phyloP scores from a whole-genome alignment of 257 asterid species.

The Salvia rosmarinus region DNA sequence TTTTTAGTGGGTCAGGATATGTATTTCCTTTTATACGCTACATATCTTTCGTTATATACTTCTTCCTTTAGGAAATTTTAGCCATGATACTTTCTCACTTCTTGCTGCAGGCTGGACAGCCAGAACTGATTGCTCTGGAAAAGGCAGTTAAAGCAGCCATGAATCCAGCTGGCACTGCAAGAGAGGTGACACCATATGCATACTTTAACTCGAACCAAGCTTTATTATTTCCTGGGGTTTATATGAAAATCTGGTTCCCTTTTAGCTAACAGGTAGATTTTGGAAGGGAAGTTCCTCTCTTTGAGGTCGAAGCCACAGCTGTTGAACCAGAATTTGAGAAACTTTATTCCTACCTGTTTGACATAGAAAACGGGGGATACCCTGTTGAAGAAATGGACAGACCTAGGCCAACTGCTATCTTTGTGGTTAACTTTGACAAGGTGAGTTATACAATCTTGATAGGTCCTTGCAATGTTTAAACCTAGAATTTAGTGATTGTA shows the following conservation, averaged over 20 bases:
- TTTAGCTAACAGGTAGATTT: conserved; percentile 68
- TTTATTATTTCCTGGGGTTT: conserved; percentile 23
- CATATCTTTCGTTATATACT: neutral
- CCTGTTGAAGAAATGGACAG: conserved; percentile 75
- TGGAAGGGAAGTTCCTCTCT: conserved; percentile 94
- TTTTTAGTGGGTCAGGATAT: neutral
- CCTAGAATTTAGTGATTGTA: conserved; percentile 13
- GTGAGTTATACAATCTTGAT: conserved; percentile 46
- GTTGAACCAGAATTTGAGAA: conserved; percentile 92
- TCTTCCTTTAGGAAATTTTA: conserved; percentile 20
- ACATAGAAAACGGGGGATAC: conserved; percentile 63
- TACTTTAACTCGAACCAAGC: conserved; percentile 25
- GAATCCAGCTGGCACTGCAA: conserved; percentile 84
- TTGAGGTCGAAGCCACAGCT: conserved; percentile 91
- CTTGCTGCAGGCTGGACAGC: conserved; percentile 76
- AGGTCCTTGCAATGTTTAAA: conserved; percentile 15
- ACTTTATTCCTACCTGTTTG: conserved; percentile 85
- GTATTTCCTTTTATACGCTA: neutral
- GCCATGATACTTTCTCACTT: conserved; percentile 27
- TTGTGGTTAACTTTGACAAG: conserved; percentile 93
- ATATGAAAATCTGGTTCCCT: conserved; percentile 34
- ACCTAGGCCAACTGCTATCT: conserved; percentile 86
- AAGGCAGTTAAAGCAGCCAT: conserved; percentile 69
- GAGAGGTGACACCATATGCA: conserved; percentile 75
- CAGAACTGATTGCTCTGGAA: conserved; percentile 89